These are phyloP conservation scores for Kwoniella mangroviensis DNA, from an alignment of 768 basidiomycete species.

Conservation along the genomic window DNA sequence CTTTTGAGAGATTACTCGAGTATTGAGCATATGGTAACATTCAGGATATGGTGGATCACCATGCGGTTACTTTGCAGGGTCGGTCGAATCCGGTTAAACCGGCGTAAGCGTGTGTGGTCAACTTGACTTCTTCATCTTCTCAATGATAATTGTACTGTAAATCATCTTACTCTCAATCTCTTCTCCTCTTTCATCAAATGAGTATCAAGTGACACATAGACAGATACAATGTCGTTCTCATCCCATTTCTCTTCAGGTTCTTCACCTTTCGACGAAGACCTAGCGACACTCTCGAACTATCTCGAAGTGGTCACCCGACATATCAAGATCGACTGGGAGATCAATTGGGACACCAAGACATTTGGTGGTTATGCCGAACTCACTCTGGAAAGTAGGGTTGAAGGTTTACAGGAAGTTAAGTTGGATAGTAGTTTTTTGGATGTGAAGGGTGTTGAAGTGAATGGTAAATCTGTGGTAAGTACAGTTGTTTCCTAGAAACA, in stretches of 20 bases:
- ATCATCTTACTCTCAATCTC: no score
- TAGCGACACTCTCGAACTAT: constrained; percentile 82
- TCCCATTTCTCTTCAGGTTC: constrained; percentile 16
- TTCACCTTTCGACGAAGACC: constrained; percentile 37
- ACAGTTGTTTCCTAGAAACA: not conserved
- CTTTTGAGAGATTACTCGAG: not conserved
- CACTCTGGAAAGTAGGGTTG: constrained; percentile 64
- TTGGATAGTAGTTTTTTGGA: constrained; percentile 77
- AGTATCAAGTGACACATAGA: not conserved
- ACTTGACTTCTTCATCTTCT: not conserved
- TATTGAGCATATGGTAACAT: not conserved
- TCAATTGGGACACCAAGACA: constrained; percentile 71
- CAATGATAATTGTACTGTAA: not conserved
- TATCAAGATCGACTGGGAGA: constrained; percentile 73
- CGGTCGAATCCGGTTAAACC: not conserved
- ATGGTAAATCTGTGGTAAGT: constrained; percentile 63
- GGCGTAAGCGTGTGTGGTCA: constrained; percentile 11
- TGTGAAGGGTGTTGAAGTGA: constrained; percentile 65
- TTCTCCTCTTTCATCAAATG: no score
- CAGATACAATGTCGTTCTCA: constrained; percentile 39
- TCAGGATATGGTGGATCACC: constrained; percentile 5
- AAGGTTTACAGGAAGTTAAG: constrained; percentile 61
- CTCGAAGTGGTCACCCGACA: constrained; percentile 68
- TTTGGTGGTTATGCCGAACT: constrained; percentile 73
- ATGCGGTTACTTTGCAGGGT: not conserved